These are phyloP conservation scores for Ascochyta fabae DNA, from an alignment of 2,329 filamentous ascomycete species.

Conservation along the genomic window DNA sequence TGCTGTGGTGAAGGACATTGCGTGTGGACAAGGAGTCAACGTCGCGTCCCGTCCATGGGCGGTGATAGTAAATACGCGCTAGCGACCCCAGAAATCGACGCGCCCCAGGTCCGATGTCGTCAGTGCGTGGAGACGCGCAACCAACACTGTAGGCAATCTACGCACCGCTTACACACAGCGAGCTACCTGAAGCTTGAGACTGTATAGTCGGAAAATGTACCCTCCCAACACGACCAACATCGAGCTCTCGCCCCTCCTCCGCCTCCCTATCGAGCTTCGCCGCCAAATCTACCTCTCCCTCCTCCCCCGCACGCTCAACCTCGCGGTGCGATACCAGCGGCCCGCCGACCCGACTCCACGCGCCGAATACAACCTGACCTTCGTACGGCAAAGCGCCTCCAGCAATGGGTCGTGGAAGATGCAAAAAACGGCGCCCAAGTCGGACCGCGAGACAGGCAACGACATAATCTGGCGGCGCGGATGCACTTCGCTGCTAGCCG, in stretches of 20 bases:
- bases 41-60: constrained; percentile 9
- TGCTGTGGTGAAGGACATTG: constrained; percentile 36
- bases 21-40: constrained; percentile 36
- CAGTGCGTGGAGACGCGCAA: constrained; percentile 6
- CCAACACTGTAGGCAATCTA: neutral
- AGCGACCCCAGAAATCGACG: constrained; percentile 31
- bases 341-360: constrained; percentile 21
- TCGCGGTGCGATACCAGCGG: constrained; percentile 32
- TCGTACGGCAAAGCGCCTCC: constrained; percentile 30
- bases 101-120: constrained; percentile 21
- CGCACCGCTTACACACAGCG: neutral
- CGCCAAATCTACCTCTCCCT: constrained; percentile 51
- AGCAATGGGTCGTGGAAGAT: constrained; percentile 39
- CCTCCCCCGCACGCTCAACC: constrained; percentile 50
- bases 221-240: neutral
- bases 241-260: constrained; percentile 38
- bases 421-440: constrained; percentile 31
- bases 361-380: constrained; percentile 41
- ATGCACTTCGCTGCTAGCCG: constrained; percentile 48
- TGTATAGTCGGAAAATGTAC: constrained; percentile 20
- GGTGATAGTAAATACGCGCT: constrained; percentile 16
- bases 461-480: constrained; percentile 54
- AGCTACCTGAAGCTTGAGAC: neutral
- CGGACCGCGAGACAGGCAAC: constrained; percentile 38
- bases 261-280: constrained; percentile 54